phyloP scores from a whole-genome alignment of 116 monocot genomes.

The Cymodocea nodosa region DNA sequence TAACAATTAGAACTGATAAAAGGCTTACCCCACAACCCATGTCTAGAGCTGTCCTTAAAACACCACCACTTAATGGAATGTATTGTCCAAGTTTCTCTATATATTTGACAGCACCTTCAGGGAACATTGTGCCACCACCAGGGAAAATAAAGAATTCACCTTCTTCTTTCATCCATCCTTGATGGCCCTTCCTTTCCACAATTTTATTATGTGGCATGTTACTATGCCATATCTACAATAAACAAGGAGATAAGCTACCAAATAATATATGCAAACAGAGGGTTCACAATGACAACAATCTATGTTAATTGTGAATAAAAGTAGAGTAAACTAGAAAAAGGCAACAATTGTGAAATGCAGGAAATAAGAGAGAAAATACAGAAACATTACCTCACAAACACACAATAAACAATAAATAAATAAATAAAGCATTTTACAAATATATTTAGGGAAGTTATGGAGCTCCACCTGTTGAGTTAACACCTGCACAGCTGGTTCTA shows the following conservation, averaged over 20 bases:
- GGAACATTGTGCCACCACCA: slow-evolving; percentile 97
- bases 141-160: slow-evolving; percentile 83
- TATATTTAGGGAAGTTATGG: no score
- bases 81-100: slow-evolving; percentile 72
- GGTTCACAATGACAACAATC: no score
- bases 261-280: no score
- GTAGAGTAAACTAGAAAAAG: background rate
- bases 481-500: no score
- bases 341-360: background rate
- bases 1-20: background rate
- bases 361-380: no score
- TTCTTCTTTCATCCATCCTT: slow-evolving; percentile 91
- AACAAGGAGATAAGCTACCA: background rate
- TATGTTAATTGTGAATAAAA: no score
- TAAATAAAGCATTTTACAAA: no score
- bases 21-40: slow-evolving; percentile 91
- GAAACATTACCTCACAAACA: no score
- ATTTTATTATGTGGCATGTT: slow-evolving; percentile 94
- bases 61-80: slow-evolving; percentile 55
- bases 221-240: slow-evolving; percentile 84
- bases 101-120: slow-evolving; percentile 79
- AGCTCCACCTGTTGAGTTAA: no score
- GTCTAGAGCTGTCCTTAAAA: slow-evolving; percentile 75
- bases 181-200: slow-evolving; percentile 94
- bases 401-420: no score